Conservation (phyloP, 1,139 yeast species). For the Taphrina betulina region DNA sequence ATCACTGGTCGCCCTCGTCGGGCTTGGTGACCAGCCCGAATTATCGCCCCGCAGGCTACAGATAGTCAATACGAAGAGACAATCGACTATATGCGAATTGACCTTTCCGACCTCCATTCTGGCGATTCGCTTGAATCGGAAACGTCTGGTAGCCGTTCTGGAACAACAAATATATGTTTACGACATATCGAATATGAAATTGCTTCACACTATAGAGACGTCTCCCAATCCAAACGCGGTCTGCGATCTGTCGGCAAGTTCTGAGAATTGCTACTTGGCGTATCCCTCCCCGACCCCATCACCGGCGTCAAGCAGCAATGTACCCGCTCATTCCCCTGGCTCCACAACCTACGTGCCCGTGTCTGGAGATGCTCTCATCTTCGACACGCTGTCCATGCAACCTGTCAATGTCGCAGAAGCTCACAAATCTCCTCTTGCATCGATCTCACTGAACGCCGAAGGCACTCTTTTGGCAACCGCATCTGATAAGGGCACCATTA, state of each 20-base stretch:
- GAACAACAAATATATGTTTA: constrained; percentile 86
- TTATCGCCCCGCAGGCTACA: constrained; percentile 78
- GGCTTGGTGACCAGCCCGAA: constrained; percentile 76
- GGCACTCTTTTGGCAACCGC: constrained; percentile 89
- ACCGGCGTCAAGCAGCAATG: constrained; percentile 3
- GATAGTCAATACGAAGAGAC: constrained; percentile 73
- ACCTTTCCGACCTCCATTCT: constrained; percentile 83
- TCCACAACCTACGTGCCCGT: constrained; percentile 40
- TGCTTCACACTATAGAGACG: constrained; percentile 84
- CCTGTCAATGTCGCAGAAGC: constrained; percentile 92
- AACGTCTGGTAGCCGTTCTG: constrained; percentile 70
- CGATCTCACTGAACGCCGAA: constrained; percentile 71
- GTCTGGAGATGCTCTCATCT: constrained; percentile 86
- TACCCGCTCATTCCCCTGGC: constrained; percentile 30
- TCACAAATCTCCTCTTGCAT: constrained; percentile 81
- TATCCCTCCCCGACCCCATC: constrained; percentile 72
- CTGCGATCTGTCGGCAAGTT: constrained; percentile 65
- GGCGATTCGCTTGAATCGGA: constrained; percentile 71
- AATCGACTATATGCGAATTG: constrained; percentile 74
- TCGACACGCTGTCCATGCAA: constrained; percentile 71
- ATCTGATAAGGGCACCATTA: constrained; percentile 90
- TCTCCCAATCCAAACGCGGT: constrained; percentile 59
- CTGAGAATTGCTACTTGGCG: constrained; percentile 66
- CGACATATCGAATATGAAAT: constrained; percentile 82
- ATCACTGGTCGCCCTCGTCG: constrained; percentile 81